These are phyloP conservation scores for Torulaspora microellipsoides DNA, from an alignment of 805 yeast species.

Conservation along the genomic window DNA sequence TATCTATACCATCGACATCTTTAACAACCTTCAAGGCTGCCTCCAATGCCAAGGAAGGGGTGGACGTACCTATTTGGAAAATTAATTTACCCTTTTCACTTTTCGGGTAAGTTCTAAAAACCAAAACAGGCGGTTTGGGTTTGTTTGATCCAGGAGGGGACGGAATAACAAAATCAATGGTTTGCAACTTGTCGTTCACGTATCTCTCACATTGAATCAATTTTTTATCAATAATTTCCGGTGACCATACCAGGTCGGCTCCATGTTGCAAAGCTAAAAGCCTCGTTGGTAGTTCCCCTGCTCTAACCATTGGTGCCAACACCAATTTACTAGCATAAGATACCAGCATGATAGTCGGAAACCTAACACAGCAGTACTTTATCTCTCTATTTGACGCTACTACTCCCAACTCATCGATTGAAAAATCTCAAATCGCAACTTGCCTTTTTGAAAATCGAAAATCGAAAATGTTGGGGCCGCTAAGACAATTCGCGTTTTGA, in stretches of 20 bases:
- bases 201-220: constrained; percentile 64
- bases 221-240: constrained; percentile 89
- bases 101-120: constrained; percentile 67
- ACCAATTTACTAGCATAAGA: constrained; percentile 74
- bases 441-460: neutral
- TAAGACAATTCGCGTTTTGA: constrained; percentile 11
- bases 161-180: constrained; percentile 52
- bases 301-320: constrained; percentile 95
- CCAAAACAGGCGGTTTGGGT: constrained; percentile 50
- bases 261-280: constrained; percentile 75
- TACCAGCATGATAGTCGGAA: constrained; percentile 41
- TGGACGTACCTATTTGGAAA: constrained; percentile 87
- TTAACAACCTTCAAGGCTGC: constrained; percentile 77
- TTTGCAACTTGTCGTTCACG: constrained; percentile 50
- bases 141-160: constrained; percentile 37
- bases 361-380: neutral
- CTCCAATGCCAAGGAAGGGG: constrained; percentile 77
- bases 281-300: constrained; percentile 91
- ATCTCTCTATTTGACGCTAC: neutral
- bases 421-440: neutral
- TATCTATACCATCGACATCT: constrained; percentile 90
- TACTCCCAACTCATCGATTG: constrained; percentile 7
- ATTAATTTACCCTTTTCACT: constrained; percentile 64
- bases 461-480: neutral
- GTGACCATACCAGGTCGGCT: constrained; percentile 94